These are phyloP conservation scores for Rhazya stricta DNA, from an alignment of 257 asterid genomes.

Conservation along the genomic window DNA sequence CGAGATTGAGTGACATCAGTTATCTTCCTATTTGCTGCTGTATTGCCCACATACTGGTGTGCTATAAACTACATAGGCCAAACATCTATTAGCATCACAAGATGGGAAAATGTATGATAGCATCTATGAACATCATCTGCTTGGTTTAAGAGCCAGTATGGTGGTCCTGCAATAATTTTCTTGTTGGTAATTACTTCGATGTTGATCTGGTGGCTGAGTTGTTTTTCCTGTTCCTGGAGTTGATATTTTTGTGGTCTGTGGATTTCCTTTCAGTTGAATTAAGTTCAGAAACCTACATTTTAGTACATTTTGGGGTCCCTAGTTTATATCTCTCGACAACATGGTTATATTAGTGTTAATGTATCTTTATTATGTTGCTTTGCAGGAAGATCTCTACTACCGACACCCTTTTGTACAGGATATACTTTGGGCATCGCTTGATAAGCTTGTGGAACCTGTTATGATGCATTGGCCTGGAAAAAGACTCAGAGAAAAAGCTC, in stretches of 20 bases:
- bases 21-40: not conserved
- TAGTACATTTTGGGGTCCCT: not conserved
- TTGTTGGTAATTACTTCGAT: not conserved
- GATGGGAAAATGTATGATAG: not conserved
- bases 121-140: not conserved
- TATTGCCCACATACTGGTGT: not conserved
- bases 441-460: conserved; percentile 78
- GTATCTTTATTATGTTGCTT: conserved; percentile 3
- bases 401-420: conserved; percentile 91
- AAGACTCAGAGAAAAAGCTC: conserved; percentile 75
- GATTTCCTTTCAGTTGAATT: not conserved
- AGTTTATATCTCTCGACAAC: not conserved
- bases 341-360: conserved; percentile 1
- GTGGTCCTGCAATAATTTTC: not conserved
- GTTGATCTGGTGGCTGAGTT: not conserved
- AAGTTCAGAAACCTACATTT: not conserved
- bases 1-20: not conserved
- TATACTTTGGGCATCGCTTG: conserved; percentile 85
- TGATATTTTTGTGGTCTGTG: not conserved
- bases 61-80: not conserved
- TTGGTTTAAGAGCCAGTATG: not conserved
- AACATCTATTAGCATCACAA: not conserved
- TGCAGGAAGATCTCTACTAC: conserved; percentile 98
- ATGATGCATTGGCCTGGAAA: conserved; percentile 92
- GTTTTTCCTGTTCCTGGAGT: not conserved